phyloP scores from a whole-genome alignment of 2,329 filamentous ascomycete species.

The Diplocarpon mali region DNA sequence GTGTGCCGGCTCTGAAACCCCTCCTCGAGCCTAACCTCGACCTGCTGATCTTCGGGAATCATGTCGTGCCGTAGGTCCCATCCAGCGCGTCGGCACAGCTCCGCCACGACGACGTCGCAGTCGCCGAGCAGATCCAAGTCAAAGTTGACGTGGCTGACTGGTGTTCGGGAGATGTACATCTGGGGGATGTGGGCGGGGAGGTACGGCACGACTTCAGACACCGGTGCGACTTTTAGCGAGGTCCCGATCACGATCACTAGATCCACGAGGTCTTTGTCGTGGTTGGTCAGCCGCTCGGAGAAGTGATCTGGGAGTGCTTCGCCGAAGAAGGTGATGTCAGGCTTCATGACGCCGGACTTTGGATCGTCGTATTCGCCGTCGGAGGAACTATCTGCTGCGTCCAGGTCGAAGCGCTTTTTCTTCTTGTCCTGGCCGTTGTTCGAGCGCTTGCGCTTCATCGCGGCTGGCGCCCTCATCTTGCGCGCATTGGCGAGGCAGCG shows the following conservation, averaged over 20 bases:
- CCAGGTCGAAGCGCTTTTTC: slow-evolving; percentile 22
- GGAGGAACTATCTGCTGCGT: slow-evolving; percentile 16
- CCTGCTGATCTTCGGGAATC: slow-evolving; percentile 55
- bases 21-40: slow-evolving; percentile 42
- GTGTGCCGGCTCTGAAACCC: slow-evolving; percentile 35
- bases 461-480: slow-evolving; percentile 37
- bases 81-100: slow-evolving; percentile 69
- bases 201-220: slow-evolving; percentile 80
- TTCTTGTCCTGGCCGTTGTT: slow-evolving; percentile 39
- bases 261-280: slow-evolving; percentile 72
- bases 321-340: slow-evolving; percentile 96
- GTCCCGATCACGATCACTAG: slow-evolving; percentile 94
- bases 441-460: slow-evolving; percentile 44
- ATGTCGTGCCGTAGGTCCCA: slow-evolving; percentile 79
- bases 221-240: slow-evolving; percentile 87
- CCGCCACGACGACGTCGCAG: slow-evolving; percentile 80
- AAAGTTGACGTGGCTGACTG: slow-evolving; percentile 83
- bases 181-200: slow-evolving; percentile 73
- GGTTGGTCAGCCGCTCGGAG: slow-evolving; percentile 64
- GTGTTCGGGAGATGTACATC: slow-evolving; percentile 79
- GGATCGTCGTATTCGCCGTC: slow-evolving; percentile 50
- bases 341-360: slow-evolving; percentile 76
- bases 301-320: slow-evolving; percentile 81
- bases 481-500: slow-evolving; percentile 50
- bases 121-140: slow-evolving; percentile 95